Evolutionary conservation across 306 rosid species (phyloP), one percentile per base, ranked within the genome.

Genomic region (cucumber (Cucumis sativus)): DNA sequence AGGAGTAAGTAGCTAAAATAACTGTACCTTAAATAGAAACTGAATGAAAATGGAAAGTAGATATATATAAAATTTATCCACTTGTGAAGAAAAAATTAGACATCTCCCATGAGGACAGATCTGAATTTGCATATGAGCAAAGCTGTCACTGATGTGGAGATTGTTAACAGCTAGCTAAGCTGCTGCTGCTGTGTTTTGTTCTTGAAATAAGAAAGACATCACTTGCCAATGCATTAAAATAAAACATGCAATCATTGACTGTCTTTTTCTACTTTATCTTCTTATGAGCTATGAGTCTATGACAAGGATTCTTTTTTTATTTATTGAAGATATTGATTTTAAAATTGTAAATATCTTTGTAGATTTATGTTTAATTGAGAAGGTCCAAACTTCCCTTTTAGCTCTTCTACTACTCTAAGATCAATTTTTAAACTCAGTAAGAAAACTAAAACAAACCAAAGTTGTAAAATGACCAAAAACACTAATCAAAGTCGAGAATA

Each of bases 131-230:
- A 82, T 70, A 84, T 79, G 84, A 17, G 80, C 33, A 18, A 82
- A 82, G 83, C 85, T 85, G 85, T 79, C 85, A 82, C 81, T 79
- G 80, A 77, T 64, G 69, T 65, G 74, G 71, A 64, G 49, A 64
- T 67, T 39, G 23, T 41, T 41, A 1, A 20, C 54, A 20, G 54
- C 72, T 35, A 47, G 54, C 54, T 47, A 1, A 47, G 51, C 51
- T 40, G 74, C 16, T 21, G 57, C 51, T 40, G 74, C 16, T 21
- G 57, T 21, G 57, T 17, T 52, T 52, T 52, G 57, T 16, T 41
- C 17, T 67, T 67, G 18, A 10, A 41, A 67, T 39, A 20, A 0
- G 54, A 39, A 0, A 9, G 25, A 18, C 69, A 41, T 66, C 23
- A 30, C 9, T 15, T 41, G 74, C 30, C 4, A n/a, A 7, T 41